Conservation (phyloP, 129 eudicot genomes). For the Kitagawia praeruptora region DNA sequence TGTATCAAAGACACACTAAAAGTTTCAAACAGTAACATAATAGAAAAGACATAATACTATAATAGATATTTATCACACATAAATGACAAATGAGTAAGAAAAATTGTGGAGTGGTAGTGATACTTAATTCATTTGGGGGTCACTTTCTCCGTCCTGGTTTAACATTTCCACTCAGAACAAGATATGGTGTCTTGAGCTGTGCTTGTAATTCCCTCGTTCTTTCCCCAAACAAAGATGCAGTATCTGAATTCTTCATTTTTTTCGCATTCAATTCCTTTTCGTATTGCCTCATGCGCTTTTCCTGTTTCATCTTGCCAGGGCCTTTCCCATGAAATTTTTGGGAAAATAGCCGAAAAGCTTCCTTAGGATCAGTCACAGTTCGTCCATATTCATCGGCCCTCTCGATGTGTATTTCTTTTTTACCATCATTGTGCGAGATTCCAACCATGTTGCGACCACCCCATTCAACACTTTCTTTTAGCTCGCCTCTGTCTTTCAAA, state of each 20-base stretch:
- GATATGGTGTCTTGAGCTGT: constrained; percentile 60
- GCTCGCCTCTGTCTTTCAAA: constrained; percentile 72
- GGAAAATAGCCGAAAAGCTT: constrained; percentile 78
- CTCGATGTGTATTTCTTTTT: constrained; percentile 76
- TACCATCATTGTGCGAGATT: constrained; percentile 52
- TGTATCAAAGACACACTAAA: no score
- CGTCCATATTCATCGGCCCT: constrained; percentile 94
- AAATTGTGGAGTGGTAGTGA: no score
- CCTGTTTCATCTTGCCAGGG: constrained; percentile 94
- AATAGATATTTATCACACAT: no score
- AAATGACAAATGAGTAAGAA: no score
- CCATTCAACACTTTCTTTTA: constrained; percentile 82
- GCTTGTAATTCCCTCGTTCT: constrained; percentile 94
- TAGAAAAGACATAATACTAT: no score
- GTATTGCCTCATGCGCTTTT: constrained; percentile 81
- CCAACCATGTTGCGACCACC: constrained; percentile 99
- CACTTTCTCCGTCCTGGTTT: no score
- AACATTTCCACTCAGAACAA: constrained; percentile 81
- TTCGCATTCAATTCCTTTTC: constrained; percentile 77
- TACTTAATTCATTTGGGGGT: no score
- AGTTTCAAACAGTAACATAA: no score
- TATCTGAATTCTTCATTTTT: constrained; percentile 83
- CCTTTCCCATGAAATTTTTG: constrained; percentile 95
- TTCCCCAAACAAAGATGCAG: constrained; percentile 77
- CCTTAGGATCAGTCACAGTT: constrained; percentile 81